Evolutionary conservation across 768 basidiomycete species (phyloP).

Genomic region (Leucocoprinus birnbaumii): DNA sequence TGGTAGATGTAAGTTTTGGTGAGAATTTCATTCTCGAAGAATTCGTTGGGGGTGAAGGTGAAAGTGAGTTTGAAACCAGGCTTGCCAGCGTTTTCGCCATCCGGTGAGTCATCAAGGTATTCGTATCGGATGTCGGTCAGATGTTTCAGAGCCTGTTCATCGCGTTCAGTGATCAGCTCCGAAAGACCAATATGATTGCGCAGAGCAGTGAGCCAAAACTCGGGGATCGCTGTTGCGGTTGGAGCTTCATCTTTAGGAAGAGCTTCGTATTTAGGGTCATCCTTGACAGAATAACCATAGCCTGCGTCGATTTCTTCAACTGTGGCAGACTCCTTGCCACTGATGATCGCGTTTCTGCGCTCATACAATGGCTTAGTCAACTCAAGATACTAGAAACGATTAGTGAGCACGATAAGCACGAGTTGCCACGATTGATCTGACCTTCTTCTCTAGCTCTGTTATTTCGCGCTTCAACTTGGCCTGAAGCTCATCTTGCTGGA

Average conservation of each 20-base stretch:
- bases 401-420: constrained; percentile 10
- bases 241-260: constrained; percentile 51
- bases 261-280: constrained; percentile 51
- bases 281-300: constrained; percentile 67
- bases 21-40: constrained; percentile 79
- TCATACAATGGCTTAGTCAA: constrained; percentile 84
- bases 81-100: constrained; percentile 52
- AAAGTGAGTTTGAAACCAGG: constrained; percentile 94
- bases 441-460: constrained; percentile 94
- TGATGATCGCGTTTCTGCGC: constrained; percentile 82
- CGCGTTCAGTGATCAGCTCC: constrained; percentile 91
- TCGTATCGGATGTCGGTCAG: constrained; percentile 79
- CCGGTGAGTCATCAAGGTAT: constrained; percentile 55
- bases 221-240: constrained; percentile 63
- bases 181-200: constrained; percentile 85
- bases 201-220: constrained; percentile 98
- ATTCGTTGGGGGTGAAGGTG: constrained; percentile 79
- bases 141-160: constrained; percentile 80
- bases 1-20: constrained; percentile 95
- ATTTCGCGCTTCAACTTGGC: constrained; percentile 95
- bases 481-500: constrained; percentile 87
- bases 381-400: constrained; percentile 56
- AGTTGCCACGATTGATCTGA: constrained; percentile 23
- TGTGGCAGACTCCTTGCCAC: constrained; percentile 70
- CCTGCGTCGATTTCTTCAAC: constrained; percentile 83